Percentiles rank a stretch among this genome's conserved stretches.
Evolutionary conservation across 345 rosid species (phyloP).

Genomic region (Mangifera indica): DNA sequence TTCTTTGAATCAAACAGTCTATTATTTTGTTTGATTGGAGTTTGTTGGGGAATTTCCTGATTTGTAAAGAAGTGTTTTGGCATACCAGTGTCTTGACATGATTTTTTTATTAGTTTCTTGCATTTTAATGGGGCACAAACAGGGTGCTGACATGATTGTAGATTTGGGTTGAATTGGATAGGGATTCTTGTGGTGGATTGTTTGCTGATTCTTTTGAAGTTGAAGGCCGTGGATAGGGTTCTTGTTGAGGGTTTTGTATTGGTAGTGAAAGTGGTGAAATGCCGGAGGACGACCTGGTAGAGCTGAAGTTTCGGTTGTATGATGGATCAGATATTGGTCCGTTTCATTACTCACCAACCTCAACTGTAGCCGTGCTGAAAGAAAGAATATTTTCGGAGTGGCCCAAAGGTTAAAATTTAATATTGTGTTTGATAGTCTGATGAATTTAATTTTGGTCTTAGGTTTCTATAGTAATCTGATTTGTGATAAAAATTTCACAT

Average conservation of each 20-base stretch:
- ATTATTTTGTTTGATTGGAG: background rate
- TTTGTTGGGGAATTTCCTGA: background rate
- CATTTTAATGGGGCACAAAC: conserved; percentile 2
- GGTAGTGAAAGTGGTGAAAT: conserved; percentile 44
- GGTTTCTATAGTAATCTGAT: background rate
- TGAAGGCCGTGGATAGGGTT: conserved; percentile 1
- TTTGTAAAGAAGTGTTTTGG: background rate
- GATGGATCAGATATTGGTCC: conserved; percentile 97
- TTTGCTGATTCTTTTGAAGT: background rate
- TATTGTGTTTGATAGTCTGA: conserved; percentile 1
- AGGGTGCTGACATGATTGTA: background rate
- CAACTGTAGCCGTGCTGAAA: conserved; percentile 76
- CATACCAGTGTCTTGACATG: background rate
- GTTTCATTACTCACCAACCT: conserved; percentile 67
- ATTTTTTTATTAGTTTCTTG: background rate
- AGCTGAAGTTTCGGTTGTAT: conserved; percentile 80
- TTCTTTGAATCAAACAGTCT: background rate
- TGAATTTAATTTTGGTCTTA: background rate
- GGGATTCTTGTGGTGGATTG: conserved; percentile 13
- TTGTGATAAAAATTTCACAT: background rate
- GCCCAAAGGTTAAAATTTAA: conserved; percentile 64
- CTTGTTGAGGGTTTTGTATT: conserved; percentile 17
- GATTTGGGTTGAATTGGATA: background rate
- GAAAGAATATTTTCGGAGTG: conserved; percentile 78
- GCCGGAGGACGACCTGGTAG: conserved; percentile 78